phyloP scores from a whole-genome alignment of 2,329 filamentous ascomycete genomes.

The Epicoccum nigrum region DNA sequence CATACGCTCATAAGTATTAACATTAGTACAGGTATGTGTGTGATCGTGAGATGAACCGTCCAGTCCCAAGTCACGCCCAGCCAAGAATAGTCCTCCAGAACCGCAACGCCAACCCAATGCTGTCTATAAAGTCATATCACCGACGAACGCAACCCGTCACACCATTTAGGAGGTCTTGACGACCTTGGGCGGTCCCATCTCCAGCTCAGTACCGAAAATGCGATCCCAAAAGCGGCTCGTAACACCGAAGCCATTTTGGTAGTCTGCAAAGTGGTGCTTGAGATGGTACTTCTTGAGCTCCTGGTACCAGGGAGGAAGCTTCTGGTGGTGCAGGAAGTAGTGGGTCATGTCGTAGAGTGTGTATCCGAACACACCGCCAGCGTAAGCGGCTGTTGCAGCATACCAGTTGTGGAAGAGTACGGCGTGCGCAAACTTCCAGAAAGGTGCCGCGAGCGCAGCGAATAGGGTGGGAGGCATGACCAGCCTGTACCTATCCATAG shows the following conservation, averaged over 20 bases:
- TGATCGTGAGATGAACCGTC: conserved; percentile 2
- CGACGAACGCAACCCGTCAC: background rate
- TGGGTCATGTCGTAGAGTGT: conserved; percentile 96
- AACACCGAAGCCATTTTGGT: conserved; percentile 95
- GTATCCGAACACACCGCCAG: conserved; percentile 93
- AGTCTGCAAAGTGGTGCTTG: conserved; percentile 96
- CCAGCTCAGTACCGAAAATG: conserved; percentile 87
- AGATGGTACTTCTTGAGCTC: conserved; percentile 97
- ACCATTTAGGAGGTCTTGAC: conserved; percentile 49
- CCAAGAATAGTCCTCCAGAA: conserved; percentile 8
- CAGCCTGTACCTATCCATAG: conserved; percentile 97
- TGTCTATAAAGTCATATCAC: conserved; percentile 2
- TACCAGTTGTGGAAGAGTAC: conserved; percentile 88
- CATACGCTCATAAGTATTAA: background rate
- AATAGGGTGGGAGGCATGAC: conserved; percentile 97
- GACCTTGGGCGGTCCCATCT: conserved; percentile 57
- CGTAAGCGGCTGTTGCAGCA: conserved; percentile 77
- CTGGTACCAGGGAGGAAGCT: conserved; percentile 87
- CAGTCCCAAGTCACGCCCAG: background rate
- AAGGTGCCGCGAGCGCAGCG: conserved; percentile 79
- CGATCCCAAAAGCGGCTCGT: conserved; percentile 96
- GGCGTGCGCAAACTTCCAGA: conserved; percentile 87
- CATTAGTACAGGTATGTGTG: conserved; percentile 8
- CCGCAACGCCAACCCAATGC: conserved; percentile 8
- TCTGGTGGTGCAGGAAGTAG: conserved; percentile 97